Base-by-base conservation (phyloP, 139 green algal genomes). In the Chlorella sorokiniana region DNA sequence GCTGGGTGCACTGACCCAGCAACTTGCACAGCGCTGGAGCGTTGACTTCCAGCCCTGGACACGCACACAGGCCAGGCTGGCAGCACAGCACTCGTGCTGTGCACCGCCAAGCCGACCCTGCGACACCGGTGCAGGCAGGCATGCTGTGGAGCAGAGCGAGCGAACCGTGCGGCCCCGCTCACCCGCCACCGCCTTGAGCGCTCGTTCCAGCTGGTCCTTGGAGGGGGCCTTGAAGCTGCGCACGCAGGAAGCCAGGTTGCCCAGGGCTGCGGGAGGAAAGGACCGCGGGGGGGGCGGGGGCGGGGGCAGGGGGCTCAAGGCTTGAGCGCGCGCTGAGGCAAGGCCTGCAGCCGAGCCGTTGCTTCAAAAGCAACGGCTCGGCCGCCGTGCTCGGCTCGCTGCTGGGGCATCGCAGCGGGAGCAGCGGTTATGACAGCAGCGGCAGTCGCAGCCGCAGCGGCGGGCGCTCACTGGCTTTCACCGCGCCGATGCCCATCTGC, bases 171-270 rank as follows among this genome's bases (percentile, higher is more conserved):
- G n/a, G 18, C 18, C n/a, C 8, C 9, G 25, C 73, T 27, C 73
- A 79, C 73, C 73, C 23, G 68, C 79, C 38, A 84, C 79, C 6
- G 51, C 20, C 54, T 78, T 79, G 68, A 79, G 41, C n/a, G 59
- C 62, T 3, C 79, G 79, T n/a, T 72, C 52, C 38, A 84, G 44
- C 52, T 78, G 65, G 0, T 69, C 48, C 41, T 71, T 61, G 10
- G 25, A 42, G 40, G 79, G 79, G 35, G 23, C 22, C 40, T 79
- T 79, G 52, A 79, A 73, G 40, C 38, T n/a, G 25, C 44, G 61
- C 8, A 84, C 52, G 3, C 79, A 52, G 10, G 79, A 38, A 0
- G 68, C 79, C 22, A 77, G 40, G 9, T 78, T 69, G 4, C 40
- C 59, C 69, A 84, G n/a, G 7, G 59, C 67, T 62, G 67, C 51